Percentiles rank a stretch among this genome's conserved stretches.
Conservation (phyloP, 371 early-diverging fungal species). For the Mortierella sp. region DNA sequence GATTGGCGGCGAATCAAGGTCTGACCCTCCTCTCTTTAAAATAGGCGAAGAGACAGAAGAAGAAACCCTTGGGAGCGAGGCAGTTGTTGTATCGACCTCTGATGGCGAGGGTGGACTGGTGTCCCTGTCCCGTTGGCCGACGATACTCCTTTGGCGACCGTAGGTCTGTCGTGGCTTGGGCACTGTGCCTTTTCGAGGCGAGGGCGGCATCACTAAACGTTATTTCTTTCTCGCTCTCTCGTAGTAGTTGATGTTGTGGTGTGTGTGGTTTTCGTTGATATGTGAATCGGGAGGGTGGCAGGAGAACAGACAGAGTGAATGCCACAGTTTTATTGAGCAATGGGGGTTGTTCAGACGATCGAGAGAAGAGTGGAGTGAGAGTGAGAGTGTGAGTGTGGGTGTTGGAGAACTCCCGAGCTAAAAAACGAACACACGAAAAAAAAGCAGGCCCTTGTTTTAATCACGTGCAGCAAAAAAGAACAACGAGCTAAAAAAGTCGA, state of each 20-base stretch:
- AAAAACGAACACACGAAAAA: background rate
- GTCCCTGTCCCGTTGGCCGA: conserved; percentile 17
- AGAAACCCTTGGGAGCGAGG: background rate
- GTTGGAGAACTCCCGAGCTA: background rate
- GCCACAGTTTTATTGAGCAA: background rate
- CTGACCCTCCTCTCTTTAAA: conserved; percentile 23
- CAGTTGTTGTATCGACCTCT: background rate
- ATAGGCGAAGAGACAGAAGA: background rate
- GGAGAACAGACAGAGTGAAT: background rate
- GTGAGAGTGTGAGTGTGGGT: background rate
- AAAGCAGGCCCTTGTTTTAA: background rate
- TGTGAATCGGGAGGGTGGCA: background rate
- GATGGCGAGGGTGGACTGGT: background rate
- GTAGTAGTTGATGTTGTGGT: background rate
- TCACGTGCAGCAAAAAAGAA: background rate
- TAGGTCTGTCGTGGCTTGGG: conserved; percentile 31
- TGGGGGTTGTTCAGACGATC: background rate
- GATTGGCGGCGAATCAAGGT: conserved; percentile 6
- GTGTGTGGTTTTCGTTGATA: background rate
- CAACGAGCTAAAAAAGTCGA: background rate
- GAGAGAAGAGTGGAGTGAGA: background rate
- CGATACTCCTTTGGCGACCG: conserved; percentile 36
- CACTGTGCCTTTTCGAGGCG: conserved; percentile 20
- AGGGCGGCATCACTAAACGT: conserved; percentile 1
- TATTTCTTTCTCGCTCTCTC: background rate